Evolutionary conservation across 331 rosid species (phyloP).

Genomic region (Rosa hybrid): DNA sequence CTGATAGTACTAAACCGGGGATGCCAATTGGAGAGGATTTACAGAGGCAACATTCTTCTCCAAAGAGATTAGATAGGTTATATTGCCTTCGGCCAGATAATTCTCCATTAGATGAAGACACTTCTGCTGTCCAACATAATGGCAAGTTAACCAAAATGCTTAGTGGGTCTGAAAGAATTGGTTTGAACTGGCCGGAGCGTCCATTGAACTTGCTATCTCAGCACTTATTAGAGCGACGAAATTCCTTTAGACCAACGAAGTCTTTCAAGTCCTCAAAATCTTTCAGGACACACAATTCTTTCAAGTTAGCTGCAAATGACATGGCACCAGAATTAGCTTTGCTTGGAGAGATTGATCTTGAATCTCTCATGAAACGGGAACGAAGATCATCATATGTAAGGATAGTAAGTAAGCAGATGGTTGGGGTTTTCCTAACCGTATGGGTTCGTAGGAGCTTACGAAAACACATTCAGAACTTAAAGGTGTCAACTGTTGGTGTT

Average conservation of each 20-base stretch:
- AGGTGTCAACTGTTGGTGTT: conserved; percentile 92
- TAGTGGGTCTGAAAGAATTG: conserved; percentile 87
- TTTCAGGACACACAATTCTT: conserved; percentile 46
- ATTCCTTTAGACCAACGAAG: conserved; percentile 50
- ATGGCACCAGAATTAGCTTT: conserved; percentile 43
- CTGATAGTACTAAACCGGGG: conserved; percentile 34
- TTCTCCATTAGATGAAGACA: conserved; percentile 31
- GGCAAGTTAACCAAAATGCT: conserved; percentile 67
- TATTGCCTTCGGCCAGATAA: conserved; percentile 50
- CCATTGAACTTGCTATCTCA: conserved; percentile 68
- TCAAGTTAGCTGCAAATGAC: conserved; percentile 54
- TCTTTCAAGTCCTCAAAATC: conserved; percentile 74
- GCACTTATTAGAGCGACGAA: conserved; percentile 53
- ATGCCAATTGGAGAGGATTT: conserved; percentile 35
- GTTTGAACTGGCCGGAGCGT: conserved; percentile 91
- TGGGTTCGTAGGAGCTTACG: conserved; percentile 90
- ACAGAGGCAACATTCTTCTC: conserved; percentile 48
- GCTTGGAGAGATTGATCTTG: conserved; percentile 76
- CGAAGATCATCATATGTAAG: conserved; percentile 69
- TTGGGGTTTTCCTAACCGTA: conserved; percentile 76
- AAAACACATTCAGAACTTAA: conserved; percentile 74
- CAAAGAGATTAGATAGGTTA: conserved; percentile 62
- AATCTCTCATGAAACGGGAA: conserved; percentile 72
- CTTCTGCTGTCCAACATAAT: conserved; percentile 39
- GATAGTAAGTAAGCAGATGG: conserved; percentile 95